phyloP scores from a whole-genome alignment of 768 basidiomycete species.

The Stropharia rugosoannulata region DNA sequence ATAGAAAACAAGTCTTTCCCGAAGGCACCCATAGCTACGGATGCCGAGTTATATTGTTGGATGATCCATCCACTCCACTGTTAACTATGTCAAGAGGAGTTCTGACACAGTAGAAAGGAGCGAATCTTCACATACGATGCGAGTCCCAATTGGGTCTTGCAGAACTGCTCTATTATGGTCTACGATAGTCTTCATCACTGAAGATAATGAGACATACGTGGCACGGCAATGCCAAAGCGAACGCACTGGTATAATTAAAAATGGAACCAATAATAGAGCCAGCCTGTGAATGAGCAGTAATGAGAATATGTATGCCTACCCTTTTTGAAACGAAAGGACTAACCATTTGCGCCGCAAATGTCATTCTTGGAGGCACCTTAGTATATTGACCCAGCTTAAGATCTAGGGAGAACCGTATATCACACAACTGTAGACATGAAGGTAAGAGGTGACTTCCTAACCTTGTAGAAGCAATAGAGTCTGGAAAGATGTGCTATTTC shows the following conservation, averaged over 20 bases:
- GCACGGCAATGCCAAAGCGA: neutral
- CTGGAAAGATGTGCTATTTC: constrained; percentile 52
- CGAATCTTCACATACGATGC: constrained; percentile 32
- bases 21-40: constrained; percentile 55
- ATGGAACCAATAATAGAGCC: constrained; percentile 52
- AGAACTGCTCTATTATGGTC: constrained; percentile 42
- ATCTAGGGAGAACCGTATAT: constrained; percentile 33
- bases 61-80: constrained; percentile 55
- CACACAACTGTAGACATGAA: neutral
- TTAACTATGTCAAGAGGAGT: neutral
- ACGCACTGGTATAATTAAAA: constrained; percentile 49
- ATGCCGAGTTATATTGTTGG: constrained; percentile 51
- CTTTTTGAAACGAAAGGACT: too few relatives aligned
- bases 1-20: constrained; percentile 51
- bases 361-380: constrained; percentile 63
- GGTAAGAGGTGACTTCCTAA: constrained; percentile 6
- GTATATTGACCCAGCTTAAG: constrained; percentile 71
- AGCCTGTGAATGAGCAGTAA: constrained; percentile 13
- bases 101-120: neutral
- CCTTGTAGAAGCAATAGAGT: constrained; percentile 53
- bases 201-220: neutral
- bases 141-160: constrained; percentile 47
- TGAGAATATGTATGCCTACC: neutral
- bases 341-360: constrained; percentile 58
- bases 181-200: constrained; percentile 52